Base-by-base conservation (phyloP, 2,329 filamentous ascomycete species). In the Fusarium subglutinans region DNA sequence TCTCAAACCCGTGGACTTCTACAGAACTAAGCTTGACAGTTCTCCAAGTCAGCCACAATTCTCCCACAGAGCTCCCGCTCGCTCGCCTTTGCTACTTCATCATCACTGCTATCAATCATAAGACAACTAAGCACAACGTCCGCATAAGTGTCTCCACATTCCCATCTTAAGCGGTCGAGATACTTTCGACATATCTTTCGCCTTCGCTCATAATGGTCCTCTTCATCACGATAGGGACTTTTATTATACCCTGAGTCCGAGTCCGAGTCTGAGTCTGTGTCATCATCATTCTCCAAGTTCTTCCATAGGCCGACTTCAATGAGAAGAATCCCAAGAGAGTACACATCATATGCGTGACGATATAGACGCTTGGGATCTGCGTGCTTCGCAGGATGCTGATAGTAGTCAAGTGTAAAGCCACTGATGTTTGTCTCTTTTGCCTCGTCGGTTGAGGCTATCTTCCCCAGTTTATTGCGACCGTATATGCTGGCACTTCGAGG, bases 371-470 rank as follows among this genome's bases (percentile, higher is more conserved):
- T 47, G 0, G 44, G 44, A 0, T 47, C 24, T 28, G 44, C 44
- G 12, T 47, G 44, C 24, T 47, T 47, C 4, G 44, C 44, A 0
- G 44, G 44, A 20, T 47, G 18, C 12, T 47, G 24, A 28, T 47
- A 47, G 5, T 47, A 47, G 24, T 47, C 44, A 14, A 47, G 44
- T 14, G 24, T 47, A 3, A 47, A 47, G 8, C 44, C 44, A 28
- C 44, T 26, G 12, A 47, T 47, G 2, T 2, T 22, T 10, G 24
- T 28, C 18, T 47, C 44, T 4, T 26, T 13, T 14, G 18, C 6
- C 5, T 47, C 24, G 0, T 20, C 18, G 14, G 18, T 2, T 28
- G 24, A 47, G 18, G 0, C 8, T 28, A 28, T 1, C 24, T 47
- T 47, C 2, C 18, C 24, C 10, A 14, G 5, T 13, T 2, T 28